Conservation (phyloP, 169 alveolate genomes). For the Eimeria praecox region DNA sequence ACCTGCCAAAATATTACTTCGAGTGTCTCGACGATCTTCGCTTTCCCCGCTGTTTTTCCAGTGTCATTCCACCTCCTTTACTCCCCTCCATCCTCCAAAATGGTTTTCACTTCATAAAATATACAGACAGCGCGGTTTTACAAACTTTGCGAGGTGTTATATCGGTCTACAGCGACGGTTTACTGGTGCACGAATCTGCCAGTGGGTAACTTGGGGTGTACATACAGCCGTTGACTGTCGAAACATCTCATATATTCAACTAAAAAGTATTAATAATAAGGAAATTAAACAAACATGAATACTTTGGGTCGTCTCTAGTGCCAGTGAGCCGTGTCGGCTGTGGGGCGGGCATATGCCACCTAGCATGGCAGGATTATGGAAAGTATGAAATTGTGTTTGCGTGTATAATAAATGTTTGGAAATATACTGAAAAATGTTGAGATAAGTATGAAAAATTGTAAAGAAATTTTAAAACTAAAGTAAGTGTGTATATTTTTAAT, state of each 20-base stretch:
- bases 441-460: background rate
- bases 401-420: no score
- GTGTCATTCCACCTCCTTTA: background rate
- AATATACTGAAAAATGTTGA: no score
- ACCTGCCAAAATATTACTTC: background rate
- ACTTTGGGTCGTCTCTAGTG: background rate
- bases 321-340: background rate
- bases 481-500: no score
- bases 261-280: background rate
- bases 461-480: background rate
- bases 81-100: constrained; percentile 5
- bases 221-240: background rate
- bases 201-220: background rate
- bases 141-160: no score
- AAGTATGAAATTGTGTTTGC: no score
- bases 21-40: background rate
- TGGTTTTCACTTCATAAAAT: background rate
- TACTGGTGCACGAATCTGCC: background rate
- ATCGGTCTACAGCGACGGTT: background rate
- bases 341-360: background rate
- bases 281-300: background rate
- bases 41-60: background rate
- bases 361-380: no score
- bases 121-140: background rate
- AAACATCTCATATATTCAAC: background rate